Percentiles rank a stretch among this genome's conserved stretches.
Conservation (phyloP, 2,329 filamentous ascomycete species). For the Alternaria postmessia region DNA sequence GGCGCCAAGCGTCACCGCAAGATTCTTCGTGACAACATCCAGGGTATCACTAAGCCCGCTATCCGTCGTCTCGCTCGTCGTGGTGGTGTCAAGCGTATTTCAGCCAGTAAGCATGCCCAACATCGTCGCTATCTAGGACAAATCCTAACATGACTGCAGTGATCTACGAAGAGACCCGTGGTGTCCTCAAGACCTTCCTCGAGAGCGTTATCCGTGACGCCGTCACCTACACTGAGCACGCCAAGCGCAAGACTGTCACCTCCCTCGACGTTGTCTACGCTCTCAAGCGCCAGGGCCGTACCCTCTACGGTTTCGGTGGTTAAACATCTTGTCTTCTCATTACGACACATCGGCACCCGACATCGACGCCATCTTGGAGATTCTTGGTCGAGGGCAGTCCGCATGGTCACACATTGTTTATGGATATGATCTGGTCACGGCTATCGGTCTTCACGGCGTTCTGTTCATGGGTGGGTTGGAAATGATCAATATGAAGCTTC, state of each 20-base stretch:
- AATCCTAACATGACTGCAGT: conserved; percentile 55
- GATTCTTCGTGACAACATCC: conserved; percentile 65
- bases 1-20: conserved; percentile 64
- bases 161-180: conserved; percentile 82
- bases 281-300: conserved; percentile 70
- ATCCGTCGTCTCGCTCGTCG: conserved; percentile 64
- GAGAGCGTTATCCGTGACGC: conserved; percentile 79
- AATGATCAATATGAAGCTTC: conserved; percentile 37
- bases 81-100: conserved; percentile 63
- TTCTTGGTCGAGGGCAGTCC: conserved; percentile 25
- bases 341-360: conserved; percentile 20
- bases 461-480: conserved; percentile 33
- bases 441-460: conserved; percentile 45
- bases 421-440: conserved; percentile 39
- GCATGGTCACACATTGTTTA: conserved; percentile 35
- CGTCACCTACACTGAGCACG: conserved; percentile 81
- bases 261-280: conserved; percentile 71
- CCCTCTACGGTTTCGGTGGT: conserved; percentile 90
- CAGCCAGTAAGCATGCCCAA: conserved; percentile 53
- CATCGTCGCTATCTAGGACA: conserved; percentile 1
- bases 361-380: conserved; percentile 14
- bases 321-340: conserved; percentile 58
- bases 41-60: conserved; percentile 64
- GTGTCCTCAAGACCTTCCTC: conserved; percentile 80
- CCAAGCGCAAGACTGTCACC: conserved; percentile 82